Percentiles rank a stretch among this genome's conserved stretches.
Conservation (phyloP, 495 filamentous ascomycete genomes). For the Penicillium ochrochloron region DNA sequence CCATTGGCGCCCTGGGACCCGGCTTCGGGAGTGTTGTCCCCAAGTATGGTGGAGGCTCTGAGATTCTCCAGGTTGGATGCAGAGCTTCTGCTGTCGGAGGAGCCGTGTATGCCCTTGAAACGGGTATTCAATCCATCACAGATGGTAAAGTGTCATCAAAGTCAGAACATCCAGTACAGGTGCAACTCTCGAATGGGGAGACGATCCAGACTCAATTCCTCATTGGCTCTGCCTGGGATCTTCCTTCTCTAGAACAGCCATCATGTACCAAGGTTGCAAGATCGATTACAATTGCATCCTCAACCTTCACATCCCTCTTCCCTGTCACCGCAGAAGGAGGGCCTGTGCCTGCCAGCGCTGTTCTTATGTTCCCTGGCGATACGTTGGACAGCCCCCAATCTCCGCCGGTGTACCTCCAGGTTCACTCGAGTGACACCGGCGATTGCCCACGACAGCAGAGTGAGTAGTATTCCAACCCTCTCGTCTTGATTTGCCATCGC, state of each 20-base stretch:
- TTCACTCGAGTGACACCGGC: constrained; percentile 84
- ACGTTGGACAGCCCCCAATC: constrained; percentile 43
- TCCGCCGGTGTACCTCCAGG: constrained; percentile 71
- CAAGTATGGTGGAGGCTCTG: constrained; percentile 92
- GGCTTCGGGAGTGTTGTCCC: constrained; percentile 85
- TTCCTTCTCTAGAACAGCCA: constrained; percentile 31
- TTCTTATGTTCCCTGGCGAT: constrained; percentile 70
- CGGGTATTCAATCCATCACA: constrained; percentile 55
- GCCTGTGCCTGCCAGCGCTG: constrained; percentile 71
- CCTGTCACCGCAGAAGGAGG: constrained; percentile 72
- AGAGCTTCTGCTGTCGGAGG: constrained; percentile 92
- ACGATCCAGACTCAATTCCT: constrained; percentile 60
- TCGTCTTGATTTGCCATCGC: constrained; percentile 16
- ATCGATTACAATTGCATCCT: constrained; percentile 68
- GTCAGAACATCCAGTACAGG: constrained; percentile 35
- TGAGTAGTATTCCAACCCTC: constrained; percentile 58
- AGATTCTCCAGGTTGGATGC: constrained; percentile 90
- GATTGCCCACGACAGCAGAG: constrained; percentile 87
- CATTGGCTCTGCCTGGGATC: constrained; percentile 54
- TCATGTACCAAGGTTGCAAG: constrained; percentile 40
- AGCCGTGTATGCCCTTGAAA: constrained; percentile 83
- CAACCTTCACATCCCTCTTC: constrained; percentile 69
- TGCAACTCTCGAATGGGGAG: constrained; percentile 65
- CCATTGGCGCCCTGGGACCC: constrained; percentile 83
- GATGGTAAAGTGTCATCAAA: constrained; percentile 28